A percentile compares a stretch with the other conserved stretches of the same genome.
Evolutionary conservation across 805 yeast species (phyloP).

Genomic region (Jamesozyma gamospora): DNA sequence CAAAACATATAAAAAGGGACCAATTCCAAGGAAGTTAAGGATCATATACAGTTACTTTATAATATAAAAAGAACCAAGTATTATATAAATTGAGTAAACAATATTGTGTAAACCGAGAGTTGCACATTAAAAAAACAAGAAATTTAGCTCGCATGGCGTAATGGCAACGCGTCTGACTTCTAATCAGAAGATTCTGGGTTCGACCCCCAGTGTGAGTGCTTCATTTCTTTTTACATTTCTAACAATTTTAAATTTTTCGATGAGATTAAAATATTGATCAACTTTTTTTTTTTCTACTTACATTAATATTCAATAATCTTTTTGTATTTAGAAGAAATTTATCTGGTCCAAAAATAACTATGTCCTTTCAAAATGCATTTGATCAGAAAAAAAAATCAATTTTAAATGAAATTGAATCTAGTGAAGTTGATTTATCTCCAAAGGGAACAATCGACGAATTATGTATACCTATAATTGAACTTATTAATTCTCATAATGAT

Average conservation of each 20-base stretch:
- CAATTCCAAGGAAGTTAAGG: no score
- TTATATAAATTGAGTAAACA: no score
- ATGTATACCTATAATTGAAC: conserved; percentile 60
- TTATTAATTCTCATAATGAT: conserved; percentile 52
- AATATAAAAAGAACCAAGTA: no score
- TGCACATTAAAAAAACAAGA: no score
- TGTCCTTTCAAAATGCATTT: conserved; percentile 38
- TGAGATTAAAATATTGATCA: no score
- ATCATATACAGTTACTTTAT: no score
- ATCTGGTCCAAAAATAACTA: neutral
- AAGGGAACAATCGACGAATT: conserved; percentile 75
- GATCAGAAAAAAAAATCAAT: conserved; percentile 55
- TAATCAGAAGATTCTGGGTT: conserved; percentile 47
- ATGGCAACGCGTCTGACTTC: conserved; percentile 51
- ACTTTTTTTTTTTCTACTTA: no score
- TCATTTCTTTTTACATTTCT: conserved; percentile 2
- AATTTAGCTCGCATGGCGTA: conserved; percentile 41
- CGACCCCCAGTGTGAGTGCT: conserved; percentile 48
- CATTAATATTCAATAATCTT: neutral
- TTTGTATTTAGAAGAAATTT: neutral
- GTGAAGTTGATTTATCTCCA: conserved; percentile 62
- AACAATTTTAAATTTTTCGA: no score
- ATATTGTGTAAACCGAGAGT: no score
- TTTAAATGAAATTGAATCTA: conserved; percentile 39
- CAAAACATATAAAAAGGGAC: no score